Base-by-base conservation (phyloP, 2,329 filamentous ascomycete genomes). In the Stagonosporopsis rhizophila region DNA sequence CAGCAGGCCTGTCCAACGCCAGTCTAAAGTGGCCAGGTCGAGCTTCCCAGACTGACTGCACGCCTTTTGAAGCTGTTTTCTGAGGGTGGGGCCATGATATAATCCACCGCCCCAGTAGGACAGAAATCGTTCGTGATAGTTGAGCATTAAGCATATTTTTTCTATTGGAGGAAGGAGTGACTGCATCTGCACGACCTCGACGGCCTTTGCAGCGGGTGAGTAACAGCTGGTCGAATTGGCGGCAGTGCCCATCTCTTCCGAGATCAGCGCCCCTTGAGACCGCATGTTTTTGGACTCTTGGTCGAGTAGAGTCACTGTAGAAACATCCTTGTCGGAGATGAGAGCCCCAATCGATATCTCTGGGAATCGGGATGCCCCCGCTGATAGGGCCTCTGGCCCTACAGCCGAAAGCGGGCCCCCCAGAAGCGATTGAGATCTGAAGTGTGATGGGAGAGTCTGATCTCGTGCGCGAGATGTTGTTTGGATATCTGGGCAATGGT, bases 21-120 rank as follows among this genome's bases (percentile, higher is more conserved):
- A 74, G 44, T 73, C 71, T 5, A 69, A 52, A 15, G 40, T 55
- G 34, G 59, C 54, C n/a, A 72, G 39, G 57, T 81, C 77, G n/a
- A 82, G 58, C 39, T 77, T 71, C 2, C 68, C 42, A 25, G 75
- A 70, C 1, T 71, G 61, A 4, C 67, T 59, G 50, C 77, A 80
- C 23, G 78, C 79, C 19, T 68, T 58, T 8, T 74, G 68, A 2
- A 83, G 62, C 22, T 78, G 67, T 32, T 67, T 66, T 1, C 70
- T 70, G 22, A 83, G 76, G 1, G 68, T 74, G 1, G 75, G 74
- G 2, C 66, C 71, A 52, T 78, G 71, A 39, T 70, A 73, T 3
- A 77, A 67, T n/a, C 72, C 75, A 45, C 77, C 75, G 20, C 70
- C 71, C 76, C 77, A 80, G 37, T 71, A 73, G 0, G 76, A 62